phyloP scores from a whole-genome alignment of 805 yeast species.

The Monosporozyma aquatica region DNA sequence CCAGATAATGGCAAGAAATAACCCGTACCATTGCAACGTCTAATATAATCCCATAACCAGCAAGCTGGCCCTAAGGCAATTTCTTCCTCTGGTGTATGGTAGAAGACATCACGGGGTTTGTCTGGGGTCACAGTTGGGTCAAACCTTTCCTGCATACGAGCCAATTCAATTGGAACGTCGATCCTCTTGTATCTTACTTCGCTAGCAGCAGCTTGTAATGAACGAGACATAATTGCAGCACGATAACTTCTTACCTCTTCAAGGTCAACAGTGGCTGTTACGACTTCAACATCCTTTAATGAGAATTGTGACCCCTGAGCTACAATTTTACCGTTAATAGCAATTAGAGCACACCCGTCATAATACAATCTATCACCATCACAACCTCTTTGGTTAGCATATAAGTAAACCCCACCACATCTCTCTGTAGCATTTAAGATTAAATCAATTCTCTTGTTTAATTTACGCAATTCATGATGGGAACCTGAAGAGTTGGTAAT shows the following conservation, averaged over 20 bases:
- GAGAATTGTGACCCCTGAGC: constrained; percentile 94
- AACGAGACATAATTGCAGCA: constrained; percentile 59
- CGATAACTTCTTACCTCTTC: constrained; percentile 85
- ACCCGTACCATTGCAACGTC: constrained; percentile 87
- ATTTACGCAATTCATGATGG: constrained; percentile 92
- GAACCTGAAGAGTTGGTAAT: constrained; percentile 93
- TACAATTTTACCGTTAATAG: constrained; percentile 81
- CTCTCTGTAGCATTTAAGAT: constrained; percentile 89
- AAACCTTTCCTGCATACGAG: constrained; percentile 51
- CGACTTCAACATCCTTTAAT: constrained; percentile 83
- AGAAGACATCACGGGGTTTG: constrained; percentile 38
- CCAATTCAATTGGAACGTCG: constrained; percentile 53
- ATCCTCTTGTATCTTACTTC: constrained; percentile 40
- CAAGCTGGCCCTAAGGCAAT: constrained; percentile 98
- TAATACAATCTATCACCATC: constrained; percentile 96
- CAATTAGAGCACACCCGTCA: constrained; percentile 94
- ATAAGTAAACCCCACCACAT: constrained; percentile 92
- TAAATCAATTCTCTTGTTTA: constrained; percentile 73
- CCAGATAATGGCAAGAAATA: constrained; percentile 91
- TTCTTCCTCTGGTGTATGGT: constrained; percentile 87
- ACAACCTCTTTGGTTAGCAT: constrained; percentile 94
- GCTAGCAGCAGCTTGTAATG: constrained; percentile 48
- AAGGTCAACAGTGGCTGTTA: constrained; percentile 88
- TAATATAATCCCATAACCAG: constrained; percentile 97
- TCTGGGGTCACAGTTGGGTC: constrained; percentile 58